Evolutionary conservation across 352 stramenopile species (phyloP), one percentile per base, ranked within the genome.

Genomic region (Pythium biforme): DNA sequence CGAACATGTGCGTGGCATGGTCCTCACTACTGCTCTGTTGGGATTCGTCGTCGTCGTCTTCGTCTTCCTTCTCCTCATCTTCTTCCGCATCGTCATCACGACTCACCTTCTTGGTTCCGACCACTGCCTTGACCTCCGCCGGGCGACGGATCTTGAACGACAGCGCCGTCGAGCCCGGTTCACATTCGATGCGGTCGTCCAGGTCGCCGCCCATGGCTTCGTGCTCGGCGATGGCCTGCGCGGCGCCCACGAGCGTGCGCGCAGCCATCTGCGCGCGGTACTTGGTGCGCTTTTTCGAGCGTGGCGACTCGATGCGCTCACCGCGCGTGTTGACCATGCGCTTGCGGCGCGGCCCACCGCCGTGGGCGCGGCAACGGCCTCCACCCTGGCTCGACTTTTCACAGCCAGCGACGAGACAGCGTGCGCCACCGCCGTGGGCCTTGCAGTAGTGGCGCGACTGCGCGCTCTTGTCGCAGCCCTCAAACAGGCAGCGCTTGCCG

Each of bases 401-500:
- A 22, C 77, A 86, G 4, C 71, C 73, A 11, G 72, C 64, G 37
- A 72, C 67, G 40, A 55, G 62, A 41, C 77, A 86, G 4, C 75
- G 73, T 8, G 75, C 59, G 23, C 77, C 77, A 20, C 75, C 75
- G 22, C 75, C 75, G 54, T 86, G 77, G 2, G 75, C 73, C 63
- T 86, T 86, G 66, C 77, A 86, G 56, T 81, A 78, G 19, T 69
- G 62, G 19, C 77, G 71, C n/a, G 77, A 82, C 55, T 84, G 77
- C 50, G 77, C 77, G 33, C 72, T 76, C 65, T 86, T 84, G 40
- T 52, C 56, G 55, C 77, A 86, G n/a, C 72, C 72, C 3, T 69
- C 55, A 14, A 69, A 37, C 19, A 47, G 40, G 45, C 84, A 94
- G 17, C 84, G 84, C 66, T 94, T 92, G 23, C 82, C 84, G n/a